Evolutionary conservation across 2,329 filamentous ascomycete species (phyloP).

Genomic region (Colletotrichum gloeosporioides): DNA sequence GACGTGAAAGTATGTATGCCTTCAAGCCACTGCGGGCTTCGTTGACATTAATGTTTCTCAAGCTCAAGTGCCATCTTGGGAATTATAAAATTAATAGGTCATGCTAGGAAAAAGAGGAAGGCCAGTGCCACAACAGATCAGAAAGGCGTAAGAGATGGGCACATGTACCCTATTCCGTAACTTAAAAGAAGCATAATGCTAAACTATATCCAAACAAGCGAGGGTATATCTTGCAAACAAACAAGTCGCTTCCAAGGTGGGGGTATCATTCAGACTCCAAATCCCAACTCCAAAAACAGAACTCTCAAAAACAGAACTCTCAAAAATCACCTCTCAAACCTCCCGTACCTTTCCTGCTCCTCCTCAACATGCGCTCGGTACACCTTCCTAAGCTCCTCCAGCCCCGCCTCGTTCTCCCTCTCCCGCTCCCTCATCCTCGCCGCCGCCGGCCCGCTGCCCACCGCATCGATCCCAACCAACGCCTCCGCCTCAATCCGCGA

Average conservation of each 20-base stretch:
- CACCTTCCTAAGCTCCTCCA: constrained; percentile 19
- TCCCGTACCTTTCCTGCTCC: constrained; percentile 3
- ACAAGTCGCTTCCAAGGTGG: not conserved
- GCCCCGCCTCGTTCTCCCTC: not conserved
- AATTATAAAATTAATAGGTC: no score
- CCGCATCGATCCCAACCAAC: not conserved
- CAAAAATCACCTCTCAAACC: not conserved
- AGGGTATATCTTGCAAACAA: not conserved
- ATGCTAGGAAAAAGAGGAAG: no score
- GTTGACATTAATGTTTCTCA: no score
- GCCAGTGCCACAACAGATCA: no score
- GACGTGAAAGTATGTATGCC: no score
- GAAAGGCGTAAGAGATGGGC: no score
- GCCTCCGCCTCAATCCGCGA: constrained; percentile 1
- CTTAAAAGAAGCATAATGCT: not conserved
- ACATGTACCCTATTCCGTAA: no score
- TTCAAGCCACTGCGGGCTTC: no score
- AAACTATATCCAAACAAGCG: not conserved
- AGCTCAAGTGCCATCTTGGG: no score
- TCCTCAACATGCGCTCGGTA: constrained; percentile 6
- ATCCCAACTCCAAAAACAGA: not conserved
- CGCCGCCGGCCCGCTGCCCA: not conserved
- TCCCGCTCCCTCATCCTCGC: not conserved
- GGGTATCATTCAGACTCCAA: not conserved
- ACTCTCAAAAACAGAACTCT: not conserved